Percentiles rank a stretch among this genome's conserved stretches.
These are phyloP conservation scores for Amesomyces nigricolor DNA, from an alignment of 2,329 filamentous ascomycete species.

Conservation along the genomic window DNA sequence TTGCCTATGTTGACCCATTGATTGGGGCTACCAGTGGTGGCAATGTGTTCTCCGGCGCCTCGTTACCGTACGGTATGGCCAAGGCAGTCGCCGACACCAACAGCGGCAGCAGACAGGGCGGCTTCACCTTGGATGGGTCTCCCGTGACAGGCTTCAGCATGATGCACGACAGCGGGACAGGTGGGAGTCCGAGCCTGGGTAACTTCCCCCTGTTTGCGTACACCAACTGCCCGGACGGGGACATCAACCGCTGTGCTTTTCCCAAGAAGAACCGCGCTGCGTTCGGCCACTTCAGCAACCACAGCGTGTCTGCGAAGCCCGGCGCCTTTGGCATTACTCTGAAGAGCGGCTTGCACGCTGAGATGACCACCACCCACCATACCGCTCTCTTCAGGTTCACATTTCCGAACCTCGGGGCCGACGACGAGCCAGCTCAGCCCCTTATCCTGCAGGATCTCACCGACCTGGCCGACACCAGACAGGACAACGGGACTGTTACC, in stretches of 20 bases:
- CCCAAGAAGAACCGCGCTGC: constrained; percentile 40
- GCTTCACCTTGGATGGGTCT: constrained; percentile 48
- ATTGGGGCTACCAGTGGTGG: constrained; percentile 39
- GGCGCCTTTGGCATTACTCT: constrained; percentile 62
- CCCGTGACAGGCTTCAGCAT: constrained; percentile 51
- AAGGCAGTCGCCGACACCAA: constrained; percentile 54
- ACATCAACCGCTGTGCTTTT: constrained; percentile 57
- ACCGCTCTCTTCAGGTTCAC: constrained; percentile 61
- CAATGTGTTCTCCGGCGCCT: constrained; percentile 42
- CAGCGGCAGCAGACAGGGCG: constrained; percentile 49
- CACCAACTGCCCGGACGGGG: constrained; percentile 53
- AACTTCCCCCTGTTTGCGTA: constrained; percentile 71
- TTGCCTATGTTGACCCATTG: constrained; percentile 31
- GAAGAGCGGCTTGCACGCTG: constrained; percentile 51
- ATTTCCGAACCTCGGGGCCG: constrained; percentile 43
- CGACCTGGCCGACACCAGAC: constrained; percentile 57
- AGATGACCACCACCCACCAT: constrained; percentile 64
- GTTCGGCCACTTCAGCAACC: constrained; percentile 43
- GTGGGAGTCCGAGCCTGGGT: constrained; percentile 56
- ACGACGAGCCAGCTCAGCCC: constrained; percentile 42
- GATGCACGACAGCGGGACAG: constrained; percentile 55
- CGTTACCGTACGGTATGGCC: constrained; percentile 45
- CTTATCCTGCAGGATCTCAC: constrained; percentile 61
- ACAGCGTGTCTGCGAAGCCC: constrained; percentile 51
- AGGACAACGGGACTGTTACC: constrained; percentile 50